Conservation (phyloP, 306 rosid species). For the Crotalaria pallida region DNA sequence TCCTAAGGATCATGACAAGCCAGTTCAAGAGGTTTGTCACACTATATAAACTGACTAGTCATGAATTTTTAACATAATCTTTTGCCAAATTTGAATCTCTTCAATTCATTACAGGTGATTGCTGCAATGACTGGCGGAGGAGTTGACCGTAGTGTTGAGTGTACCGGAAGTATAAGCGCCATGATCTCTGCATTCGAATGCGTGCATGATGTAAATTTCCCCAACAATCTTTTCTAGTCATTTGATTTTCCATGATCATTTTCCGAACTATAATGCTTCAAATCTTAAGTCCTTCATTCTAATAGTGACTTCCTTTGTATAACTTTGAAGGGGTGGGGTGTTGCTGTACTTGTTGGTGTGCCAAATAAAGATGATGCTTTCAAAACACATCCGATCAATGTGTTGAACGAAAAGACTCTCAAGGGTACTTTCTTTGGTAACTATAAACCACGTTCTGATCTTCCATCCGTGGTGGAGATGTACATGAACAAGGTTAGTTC, state of each 20-base stretch:
- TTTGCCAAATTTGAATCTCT: not conserved
- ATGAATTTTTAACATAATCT: not conserved
- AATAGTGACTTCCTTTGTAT: not conserved
- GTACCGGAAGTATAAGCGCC: slow-evolving; percentile 17
- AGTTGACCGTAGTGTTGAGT: slow-evolving; percentile 24
- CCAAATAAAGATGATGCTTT: slow-evolving; percentile 23
- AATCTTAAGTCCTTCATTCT: not conserved
- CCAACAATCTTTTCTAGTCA: not conserved
- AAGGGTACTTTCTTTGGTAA: slow-evolving; percentile 26
- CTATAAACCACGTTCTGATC: slow-evolving; percentile 25
- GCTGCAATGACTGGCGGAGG: slow-evolving; percentile 14
- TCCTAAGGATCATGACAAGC: slow-evolving; percentile 18
- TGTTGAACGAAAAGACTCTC: slow-evolving; percentile 15
- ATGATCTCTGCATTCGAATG: slow-evolving; percentile 27
- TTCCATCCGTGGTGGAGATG: slow-evolving; percentile 24
- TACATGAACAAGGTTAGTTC: slow-evolving; percentile 18
- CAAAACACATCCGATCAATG: slow-evolving; percentile 16
- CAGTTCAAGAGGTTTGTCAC: slow-evolving; percentile 21
- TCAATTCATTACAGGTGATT: not conserved
- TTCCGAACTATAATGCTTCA: not conserved
- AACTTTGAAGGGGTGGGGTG: slow-evolving; percentile 16
- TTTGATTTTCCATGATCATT: not conserved
- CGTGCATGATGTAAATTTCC: slow-evolving; percentile 19
- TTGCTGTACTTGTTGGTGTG: slow-evolving; percentile 26
- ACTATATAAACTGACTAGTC: not conserved